Conservation (phyloP, 768 basidiomycete genomes). For the Psilocybe sp. region DNA sequence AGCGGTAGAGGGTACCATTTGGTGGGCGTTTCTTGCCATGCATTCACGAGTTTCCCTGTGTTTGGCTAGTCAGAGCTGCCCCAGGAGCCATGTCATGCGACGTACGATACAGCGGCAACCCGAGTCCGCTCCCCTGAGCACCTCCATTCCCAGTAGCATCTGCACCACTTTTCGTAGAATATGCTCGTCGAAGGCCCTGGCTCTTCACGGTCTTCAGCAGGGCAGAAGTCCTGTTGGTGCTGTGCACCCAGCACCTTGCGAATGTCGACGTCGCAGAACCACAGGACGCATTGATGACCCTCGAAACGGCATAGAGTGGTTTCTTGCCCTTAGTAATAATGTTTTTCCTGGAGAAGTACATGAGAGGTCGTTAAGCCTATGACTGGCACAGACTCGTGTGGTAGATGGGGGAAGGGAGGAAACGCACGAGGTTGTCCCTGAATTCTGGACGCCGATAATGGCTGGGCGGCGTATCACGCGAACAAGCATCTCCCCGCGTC, state of each 20-base stretch:
- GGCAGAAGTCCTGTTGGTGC: constrained; percentile 51
- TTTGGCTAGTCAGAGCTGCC: constrained; percentile 5
- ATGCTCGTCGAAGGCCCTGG: constrained; percentile 34
- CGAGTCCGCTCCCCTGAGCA: constrained; percentile 20
- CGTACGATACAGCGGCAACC: constrained; percentile 53
- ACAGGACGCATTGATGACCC: constrained; percentile 49
- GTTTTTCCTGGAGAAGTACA: constrained; percentile 52
- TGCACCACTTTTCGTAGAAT: constrained; percentile 32
- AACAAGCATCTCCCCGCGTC: constrained; percentile 9
- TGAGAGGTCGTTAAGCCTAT: constrained; percentile 20
- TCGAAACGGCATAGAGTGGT: constrained; percentile 56
- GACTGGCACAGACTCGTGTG: constrained; percentile 15
- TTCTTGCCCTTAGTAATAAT: constrained; percentile 49
- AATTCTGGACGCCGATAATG: constrained; percentile 8
- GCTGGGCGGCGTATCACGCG: constrained; percentile 17
- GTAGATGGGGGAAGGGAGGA: constrained; percentile 7
- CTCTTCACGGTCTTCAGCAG: constrained; percentile 43
- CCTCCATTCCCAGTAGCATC: constrained; percentile 21
- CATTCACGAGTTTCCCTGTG: constrained; percentile 63
- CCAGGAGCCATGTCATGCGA: constrained; percentile 6
- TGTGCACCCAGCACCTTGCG: constrained; percentile 49
- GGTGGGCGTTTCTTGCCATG: constrained; percentile 85
- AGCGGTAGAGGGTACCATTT: constrained; percentile 95
- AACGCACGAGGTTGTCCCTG: constrained; percentile 22
- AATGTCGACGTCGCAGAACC: constrained; percentile 47